Base-by-base conservation (phyloP, 2,329 filamentous ascomycete genomes). In the Aspergillus chevalieri region DNA sequence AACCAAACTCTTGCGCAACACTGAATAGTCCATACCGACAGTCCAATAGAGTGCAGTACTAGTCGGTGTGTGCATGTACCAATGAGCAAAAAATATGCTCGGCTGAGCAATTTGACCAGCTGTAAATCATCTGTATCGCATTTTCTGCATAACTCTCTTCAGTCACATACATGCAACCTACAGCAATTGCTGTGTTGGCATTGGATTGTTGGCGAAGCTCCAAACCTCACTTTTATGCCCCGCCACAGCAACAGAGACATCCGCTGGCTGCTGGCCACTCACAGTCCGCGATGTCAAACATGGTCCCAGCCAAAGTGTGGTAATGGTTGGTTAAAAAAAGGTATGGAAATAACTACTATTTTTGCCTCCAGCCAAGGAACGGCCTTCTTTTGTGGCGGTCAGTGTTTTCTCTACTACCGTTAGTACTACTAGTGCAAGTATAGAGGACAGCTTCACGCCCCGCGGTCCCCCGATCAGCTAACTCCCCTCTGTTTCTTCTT, bases 381-480 rank as follows among this genome's bases (percentile, higher is more conserved):
- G 10, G 26, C 10, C 10, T 30, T 15, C 19, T n/a, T n/a, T 39
- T 28, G 22, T 47, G 38, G 50, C 50, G 54, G 50, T 55, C 53
- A 50, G 44, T 49, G 47, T 42, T 24, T 42, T 42, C 39, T 42
- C 21, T 21, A 21, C 17, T 43, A 24, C 38, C 41, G 41, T 39
- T 24, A 43, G 48, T 28, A 47, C 33, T 49, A 30, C 26, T 30
- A 30, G 26, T 30, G 26, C 19, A 41, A 21, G 19, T 19, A 19
- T 12, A 41, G 15, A 41, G 17, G 10, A 41, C 51, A 64, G 55
- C 55, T 58, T 61, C 60, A 59, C 56, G 57, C 62, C 58, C 57
- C 56, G 57, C 53, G 54, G 51, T 53, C 51, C 47, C 17, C 56
- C 56, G 55, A 45, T 52, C 26, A 30, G 26, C 9, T 49, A 38